Percentiles rank a stretch among this genome's conserved stretches.
Conservation (phyloP, 2,329 filamentous ascomycete species). For the Diaporthe destruens region DNA sequence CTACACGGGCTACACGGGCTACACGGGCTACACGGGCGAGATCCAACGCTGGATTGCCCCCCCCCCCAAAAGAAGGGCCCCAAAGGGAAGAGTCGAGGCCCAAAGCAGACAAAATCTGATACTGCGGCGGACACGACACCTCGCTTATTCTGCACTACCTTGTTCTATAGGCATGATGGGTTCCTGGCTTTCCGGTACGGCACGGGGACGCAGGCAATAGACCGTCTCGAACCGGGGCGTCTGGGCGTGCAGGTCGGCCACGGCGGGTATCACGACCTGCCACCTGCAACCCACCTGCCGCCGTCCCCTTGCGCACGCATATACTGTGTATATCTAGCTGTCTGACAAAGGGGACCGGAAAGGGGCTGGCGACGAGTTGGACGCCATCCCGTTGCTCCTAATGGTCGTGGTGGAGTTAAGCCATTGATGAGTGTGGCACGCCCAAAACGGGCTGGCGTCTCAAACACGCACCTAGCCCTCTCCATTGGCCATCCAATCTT, state of each 20-base stretch:
- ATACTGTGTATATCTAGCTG: not conserved
- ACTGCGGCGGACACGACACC: slow-evolving; percentile 28
- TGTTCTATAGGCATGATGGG: not conserved
- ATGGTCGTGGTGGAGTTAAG: slow-evolving; percentile 24
- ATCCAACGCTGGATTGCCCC: slow-evolving; percentile 25
- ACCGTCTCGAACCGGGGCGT: too few species aligned
- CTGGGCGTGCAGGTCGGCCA: slow-evolving; percentile 10
- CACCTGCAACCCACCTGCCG: not conserved
- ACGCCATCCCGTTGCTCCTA: slow-evolving; percentile 14
- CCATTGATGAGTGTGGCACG: slow-evolving; percentile 31
- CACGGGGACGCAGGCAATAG: slow-evolving; percentile 15
- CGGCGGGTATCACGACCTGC: slow-evolving; percentile 7
- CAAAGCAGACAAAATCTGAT: slow-evolving; percentile 26
- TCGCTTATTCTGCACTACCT: slow-evolving; percentile 14
- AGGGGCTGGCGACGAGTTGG: slow-evolving; percentile 16
- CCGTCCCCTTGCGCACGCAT: slow-evolving; percentile 22
- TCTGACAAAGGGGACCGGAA: not conserved
- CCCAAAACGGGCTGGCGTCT: slow-evolving; percentile 34
- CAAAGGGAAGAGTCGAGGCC: slow-evolving; percentile 11
- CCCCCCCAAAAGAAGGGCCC: not conserved
- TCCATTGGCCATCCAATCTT: slow-evolving; percentile 24
- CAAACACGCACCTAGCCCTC: slow-evolving; percentile 29
- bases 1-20: slow-evolving; percentile 25
- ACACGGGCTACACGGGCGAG: slow-evolving; percentile 26
- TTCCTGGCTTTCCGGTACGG: slow-evolving; percentile 11